phyloP scores from a whole-genome alignment of 1,284 basidiomycete species.

The Hemileia vastatrix region DNA sequence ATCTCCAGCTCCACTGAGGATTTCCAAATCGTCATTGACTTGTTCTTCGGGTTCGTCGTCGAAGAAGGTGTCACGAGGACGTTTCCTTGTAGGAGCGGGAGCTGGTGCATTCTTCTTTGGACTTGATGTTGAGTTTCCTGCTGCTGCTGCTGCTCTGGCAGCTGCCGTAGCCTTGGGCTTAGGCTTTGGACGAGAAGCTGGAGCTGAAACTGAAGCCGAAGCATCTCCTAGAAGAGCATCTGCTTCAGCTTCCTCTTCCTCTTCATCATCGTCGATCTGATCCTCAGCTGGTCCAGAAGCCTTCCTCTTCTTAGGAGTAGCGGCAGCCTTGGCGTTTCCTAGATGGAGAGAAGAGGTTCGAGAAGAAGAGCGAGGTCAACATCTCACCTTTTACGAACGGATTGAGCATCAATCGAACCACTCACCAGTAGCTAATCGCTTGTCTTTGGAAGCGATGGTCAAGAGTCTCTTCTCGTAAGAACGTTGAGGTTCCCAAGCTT shows the following conservation, averaged over 20 bases:
- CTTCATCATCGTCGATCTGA: background rate
- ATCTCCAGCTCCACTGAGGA: background rate
- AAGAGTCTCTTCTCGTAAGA: conserved; percentile 39
- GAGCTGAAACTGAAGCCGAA: background rate
- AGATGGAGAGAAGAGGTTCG: background rate
- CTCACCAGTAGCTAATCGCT: no score
- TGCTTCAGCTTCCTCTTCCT: background rate
- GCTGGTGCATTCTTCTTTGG: no score
- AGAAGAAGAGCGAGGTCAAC: background rate
- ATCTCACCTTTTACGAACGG: no score
- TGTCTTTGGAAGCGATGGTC: conserved; percentile 32
- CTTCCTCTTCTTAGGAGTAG: background rate
- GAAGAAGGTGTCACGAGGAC: background rate
- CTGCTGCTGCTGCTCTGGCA: background rate
- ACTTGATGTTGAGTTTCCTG: no score
- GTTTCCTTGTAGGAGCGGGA: background rate
- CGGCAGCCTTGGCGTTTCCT: background rate
- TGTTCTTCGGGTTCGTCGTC: background rate
- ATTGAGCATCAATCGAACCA: no score
- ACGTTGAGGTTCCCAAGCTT: conserved; percentile 37
- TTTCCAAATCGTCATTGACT: background rate
- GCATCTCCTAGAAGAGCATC: background rate
- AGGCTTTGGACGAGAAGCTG: background rate
- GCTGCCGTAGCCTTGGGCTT: background rate
- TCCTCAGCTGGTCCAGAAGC: background rate